Conservation (phyloP, 208 protist species). For the Acanthamoeba castellanii region DNA sequence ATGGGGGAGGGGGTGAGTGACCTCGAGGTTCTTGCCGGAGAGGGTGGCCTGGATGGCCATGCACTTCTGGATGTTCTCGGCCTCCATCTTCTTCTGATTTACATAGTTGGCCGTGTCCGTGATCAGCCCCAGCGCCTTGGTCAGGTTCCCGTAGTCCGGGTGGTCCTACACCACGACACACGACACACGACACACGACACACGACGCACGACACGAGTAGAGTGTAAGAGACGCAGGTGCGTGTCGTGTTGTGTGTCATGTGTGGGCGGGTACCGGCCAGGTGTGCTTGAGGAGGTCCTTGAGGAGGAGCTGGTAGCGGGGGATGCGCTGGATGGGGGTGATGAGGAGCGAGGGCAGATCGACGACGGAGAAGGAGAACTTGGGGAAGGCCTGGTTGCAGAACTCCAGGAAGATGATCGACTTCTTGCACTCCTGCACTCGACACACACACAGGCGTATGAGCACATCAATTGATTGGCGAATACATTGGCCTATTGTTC, state of each 20-base stretch:
- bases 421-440: constrained; percentile 37
- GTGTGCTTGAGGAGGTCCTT: constrained; percentile 32
- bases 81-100: constrained; percentile 37
- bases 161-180: not conserved
- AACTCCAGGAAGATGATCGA: not conserved
- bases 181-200: no score
- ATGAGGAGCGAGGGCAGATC: not conserved
- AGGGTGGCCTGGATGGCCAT: constrained; percentile 34
- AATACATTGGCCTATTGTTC: no score
- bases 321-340: constrained; percentile 33
- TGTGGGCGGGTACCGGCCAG: not conserved
- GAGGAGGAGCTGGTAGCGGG: constrained; percentile 55
- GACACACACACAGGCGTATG: no score
- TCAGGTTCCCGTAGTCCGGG: constrained; percentile 2
- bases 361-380: constrained; percentile 5
- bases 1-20: not conserved
- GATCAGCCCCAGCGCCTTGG: not conserved
- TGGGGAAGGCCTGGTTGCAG: not conserved
- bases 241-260: no score
- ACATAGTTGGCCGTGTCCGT: constrained; percentile 25
- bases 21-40: not conserved
- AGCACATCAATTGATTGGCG: no score
- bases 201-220: no score
- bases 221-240: no score
- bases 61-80: constrained; percentile 27